Conservation (phyloP, 1,139 yeast species). For the Geotrichum aggregatum region DNA sequence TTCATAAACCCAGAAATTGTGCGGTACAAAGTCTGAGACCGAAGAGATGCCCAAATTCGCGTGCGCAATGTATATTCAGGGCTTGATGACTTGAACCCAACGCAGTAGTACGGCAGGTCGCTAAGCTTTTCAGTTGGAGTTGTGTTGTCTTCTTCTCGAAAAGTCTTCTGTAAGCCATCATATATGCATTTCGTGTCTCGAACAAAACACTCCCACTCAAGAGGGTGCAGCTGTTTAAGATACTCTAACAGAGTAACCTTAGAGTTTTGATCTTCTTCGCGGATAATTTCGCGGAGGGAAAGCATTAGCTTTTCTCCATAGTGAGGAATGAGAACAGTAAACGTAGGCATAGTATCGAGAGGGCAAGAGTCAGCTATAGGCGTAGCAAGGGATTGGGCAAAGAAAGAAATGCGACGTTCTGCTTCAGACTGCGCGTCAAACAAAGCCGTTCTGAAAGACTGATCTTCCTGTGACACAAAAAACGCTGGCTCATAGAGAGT, state of each 20-base stretch:
- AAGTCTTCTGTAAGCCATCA: slow-evolving; percentile 24
- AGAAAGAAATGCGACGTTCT: slow-evolving; percentile 73
- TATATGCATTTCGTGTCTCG: slow-evolving; percentile 41
- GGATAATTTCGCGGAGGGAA: slow-evolving; percentile 61
- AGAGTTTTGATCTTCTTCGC: slow-evolving; percentile 54
- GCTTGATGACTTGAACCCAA: slow-evolving; percentile 65
- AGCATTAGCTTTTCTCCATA: slow-evolving; percentile 71
- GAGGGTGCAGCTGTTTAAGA: slow-evolving; percentile 60
- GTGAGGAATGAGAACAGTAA: slow-evolving; percentile 83
- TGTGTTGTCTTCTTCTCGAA: slow-evolving; percentile 18
- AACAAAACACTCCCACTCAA: slow-evolving; percentile 77
- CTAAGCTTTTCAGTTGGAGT: slow-evolving; percentile 24
- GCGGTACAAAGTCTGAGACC: slow-evolving; percentile 74
- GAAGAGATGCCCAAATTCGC: slow-evolving; percentile 74
- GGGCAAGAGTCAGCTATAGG: slow-evolving; percentile 72
- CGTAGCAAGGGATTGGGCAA: slow-evolving; percentile 81
- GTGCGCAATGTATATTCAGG: slow-evolving; percentile 63
- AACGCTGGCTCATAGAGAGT: slow-evolving; percentile 53
- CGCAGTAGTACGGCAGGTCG: slow-evolving; percentile 64
- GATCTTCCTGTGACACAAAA: slow-evolving; percentile 73
- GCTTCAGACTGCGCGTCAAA: slow-evolving; percentile 66
- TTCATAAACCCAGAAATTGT: slow-evolving; percentile 76
- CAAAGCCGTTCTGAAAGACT: slow-evolving; percentile 40
- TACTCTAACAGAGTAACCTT: slow-evolving; percentile 70
- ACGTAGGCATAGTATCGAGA: slow-evolving; percentile 71